Conservation (phyloP, 2,329 filamentous ascomycete species). For the Fusarium papillatum region DNA sequence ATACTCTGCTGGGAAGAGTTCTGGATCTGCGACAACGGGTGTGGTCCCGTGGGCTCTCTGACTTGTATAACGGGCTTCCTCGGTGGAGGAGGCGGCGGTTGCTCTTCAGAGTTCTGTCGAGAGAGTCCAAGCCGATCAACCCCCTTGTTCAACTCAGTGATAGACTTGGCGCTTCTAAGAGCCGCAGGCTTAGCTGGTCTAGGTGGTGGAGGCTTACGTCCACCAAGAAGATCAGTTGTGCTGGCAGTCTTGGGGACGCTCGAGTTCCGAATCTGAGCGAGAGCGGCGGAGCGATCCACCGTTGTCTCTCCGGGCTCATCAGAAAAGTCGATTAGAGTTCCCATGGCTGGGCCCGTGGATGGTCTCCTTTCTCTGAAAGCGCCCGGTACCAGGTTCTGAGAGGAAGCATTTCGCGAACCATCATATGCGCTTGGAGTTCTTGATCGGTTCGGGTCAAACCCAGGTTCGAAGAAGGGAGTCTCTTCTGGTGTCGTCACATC, state of each 20-base stretch:
- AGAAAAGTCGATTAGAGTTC: conserved; percentile 72
- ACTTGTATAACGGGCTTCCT: conserved; percentile 47
- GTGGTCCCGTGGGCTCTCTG: conserved; percentile 43
- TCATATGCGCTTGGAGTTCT: conserved; percentile 46
- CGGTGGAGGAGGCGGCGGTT: conserved; percentile 51
- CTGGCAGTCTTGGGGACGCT: conserved; percentile 38
- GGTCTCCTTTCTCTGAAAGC: conserved; percentile 39
- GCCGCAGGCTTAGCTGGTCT: conserved; percentile 70
- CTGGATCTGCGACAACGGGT: conserved; percentile 57
- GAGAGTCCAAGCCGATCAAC: conserved; percentile 14
- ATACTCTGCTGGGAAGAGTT: conserved; percentile 53
- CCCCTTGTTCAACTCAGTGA: conserved; percentile 42
- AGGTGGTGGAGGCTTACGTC: conserved; percentile 61
- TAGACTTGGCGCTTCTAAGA: conserved; percentile 60
- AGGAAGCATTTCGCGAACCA: conserved; percentile 33
- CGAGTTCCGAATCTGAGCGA: conserved; percentile 46
- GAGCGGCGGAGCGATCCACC: conserved; percentile 50
- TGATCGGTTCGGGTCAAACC: conserved; percentile 49
- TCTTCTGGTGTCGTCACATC: conserved; percentile 88
- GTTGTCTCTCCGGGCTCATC: conserved; percentile 61
- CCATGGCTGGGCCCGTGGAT: conserved; percentile 60
- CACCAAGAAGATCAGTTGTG: conserved; percentile 47
- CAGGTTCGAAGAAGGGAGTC: conserved; percentile 82
- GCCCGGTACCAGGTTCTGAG: conserved; percentile 44
- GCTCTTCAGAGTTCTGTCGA: conserved; percentile 29